Base-by-base conservation (phyloP, 1,139 yeast genomes). In the Nadsonia commutata region DNA sequence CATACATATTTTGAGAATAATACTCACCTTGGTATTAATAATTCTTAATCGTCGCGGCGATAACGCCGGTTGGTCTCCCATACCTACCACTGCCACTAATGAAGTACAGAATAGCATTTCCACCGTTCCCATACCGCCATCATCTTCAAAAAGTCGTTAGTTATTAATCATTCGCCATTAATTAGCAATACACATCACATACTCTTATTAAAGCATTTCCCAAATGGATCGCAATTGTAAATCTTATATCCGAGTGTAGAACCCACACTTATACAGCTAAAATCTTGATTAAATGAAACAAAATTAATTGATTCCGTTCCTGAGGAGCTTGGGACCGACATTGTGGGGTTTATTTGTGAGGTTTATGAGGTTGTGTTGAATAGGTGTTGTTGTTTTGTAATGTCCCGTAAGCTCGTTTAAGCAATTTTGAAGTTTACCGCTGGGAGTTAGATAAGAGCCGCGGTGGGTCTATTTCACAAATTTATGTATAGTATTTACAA, bases 41-140 rank as follows among this genome's bases (percentile, higher is more conserved):
- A 86, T 78, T 57, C 78, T 77, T 46, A 90, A 68, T 51, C 86
- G 75, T 46, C 96, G 70, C 13, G 95, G 94, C 7, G 94, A 80
- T 54, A 80, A 70, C 9, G 73, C 63, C 1, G 86, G 79, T 53
- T 79, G 86, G 53, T 85, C 95, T 5, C 95, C 95, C 47, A 80
- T 64, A 1, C 94, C 95, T 2, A 88, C 94, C 9, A 85, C 70
- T 1, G 94, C 96, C 21, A 90, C 71, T 39, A 90, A 68, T 1
- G 95, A 83, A 0, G 98, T 85, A 46, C 85, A 75, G 56, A 85
- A 90, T 37, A 90, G 71, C 97, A 90, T 88, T 59, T 88, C 96
- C 31, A 86, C 81, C 17, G 84, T 71, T 2, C 67, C 65, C 40
- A 63, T 60, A 20, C 65, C 67, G n/a, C 66, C 67, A 36, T 62